Percentiles rank a stretch among this genome's conserved stretches.
Conservation (phyloP, 345 rosid genomes). For the Melaleuca quinquenervia region DNA sequence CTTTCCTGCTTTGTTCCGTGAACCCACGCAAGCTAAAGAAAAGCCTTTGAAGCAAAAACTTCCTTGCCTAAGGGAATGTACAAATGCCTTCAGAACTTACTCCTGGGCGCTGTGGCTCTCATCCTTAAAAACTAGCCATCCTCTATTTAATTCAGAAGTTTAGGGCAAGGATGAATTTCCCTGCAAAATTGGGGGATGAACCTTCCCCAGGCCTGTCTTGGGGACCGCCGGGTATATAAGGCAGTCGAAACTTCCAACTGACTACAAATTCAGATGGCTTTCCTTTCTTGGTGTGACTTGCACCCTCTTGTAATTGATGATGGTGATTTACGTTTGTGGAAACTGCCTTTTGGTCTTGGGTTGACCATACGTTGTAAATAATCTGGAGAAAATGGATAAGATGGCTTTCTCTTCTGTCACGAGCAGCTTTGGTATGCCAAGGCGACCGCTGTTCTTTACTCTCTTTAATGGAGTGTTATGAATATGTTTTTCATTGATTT, state of each 20-base stretch:
- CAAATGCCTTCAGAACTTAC: not conserved
- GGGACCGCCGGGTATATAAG: not conserved
- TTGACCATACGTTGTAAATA: not conserved
- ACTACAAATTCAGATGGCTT: not conserved
- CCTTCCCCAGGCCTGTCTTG: not conserved
- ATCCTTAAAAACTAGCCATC: not conserved
- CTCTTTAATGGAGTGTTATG: not conserved
- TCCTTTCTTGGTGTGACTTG: not conserved
- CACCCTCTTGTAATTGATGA: not conserved
- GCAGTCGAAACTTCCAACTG: not conserved
- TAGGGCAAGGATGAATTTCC: not conserved
- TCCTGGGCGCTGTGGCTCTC: not conserved
- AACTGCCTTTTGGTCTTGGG: not conserved
- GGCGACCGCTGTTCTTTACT: not conserved
- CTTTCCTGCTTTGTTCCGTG: not conserved
- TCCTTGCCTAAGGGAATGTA: not conserved
- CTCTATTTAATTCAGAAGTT: not conserved
- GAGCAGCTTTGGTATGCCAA: not conserved
- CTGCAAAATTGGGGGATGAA: not conserved
- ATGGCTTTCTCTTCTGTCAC: not conserved
- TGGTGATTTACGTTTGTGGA: not conserved
- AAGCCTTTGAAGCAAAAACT: not conserved
- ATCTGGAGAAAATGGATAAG: not conserved
- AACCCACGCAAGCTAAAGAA: not conserved
- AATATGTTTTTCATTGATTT: not conserved